Evolutionary conservation across 768 basidiomycete genomes (phyloP).

Genomic region (Hygrocybe punicea): DNA sequence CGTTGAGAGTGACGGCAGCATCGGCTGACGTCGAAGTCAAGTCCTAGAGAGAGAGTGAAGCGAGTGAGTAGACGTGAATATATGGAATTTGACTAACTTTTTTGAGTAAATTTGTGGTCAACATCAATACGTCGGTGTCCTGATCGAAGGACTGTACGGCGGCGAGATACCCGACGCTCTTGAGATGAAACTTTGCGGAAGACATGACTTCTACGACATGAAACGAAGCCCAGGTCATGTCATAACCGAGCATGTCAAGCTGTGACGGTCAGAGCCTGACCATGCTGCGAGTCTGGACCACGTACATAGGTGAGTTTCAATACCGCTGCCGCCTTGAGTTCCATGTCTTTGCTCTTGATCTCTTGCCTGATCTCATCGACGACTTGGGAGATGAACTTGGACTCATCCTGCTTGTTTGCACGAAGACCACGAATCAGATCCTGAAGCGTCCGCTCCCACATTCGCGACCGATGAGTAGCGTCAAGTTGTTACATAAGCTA

Average conservation of each 20-base stretch:
- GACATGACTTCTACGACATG: constrained; percentile 99
- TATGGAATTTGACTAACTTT: constrained; percentile 59
- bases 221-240: constrained; percentile 95
- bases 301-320: constrained; percentile 95
- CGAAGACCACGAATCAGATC: constrained; percentile 94
- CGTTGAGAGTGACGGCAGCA: constrained; percentile 71
- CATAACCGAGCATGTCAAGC: constrained; percentile 97
- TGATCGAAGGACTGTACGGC: constrained; percentile 87
- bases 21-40: constrained; percentile 73
- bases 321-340: constrained; percentile 90
- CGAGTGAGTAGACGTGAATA: constrained; percentile 12
- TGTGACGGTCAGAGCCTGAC: constrained; percentile 30
- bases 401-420: constrained; percentile 91
- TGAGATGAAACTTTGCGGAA: constrained; percentile 84
- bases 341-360: constrained; percentile 92
- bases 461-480: constrained; percentile 27
- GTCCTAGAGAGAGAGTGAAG: constrained; percentile 53
- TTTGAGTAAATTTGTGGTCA: constrained; percentile 93
- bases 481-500: background rate
- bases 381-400: constrained; percentile 86
- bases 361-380: constrained; percentile 93
- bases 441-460: constrained; percentile 97
- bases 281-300: constrained; percentile 18
- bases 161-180: constrained; percentile 93
- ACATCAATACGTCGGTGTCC: constrained; percentile 95